A percentile compares a stretch with the other conserved stretches of the same genome.
These are phyloP conservation scores for Naganishia vishniacii DNA, from an alignment of 768 basidiomycete genomes.

Conservation along the genomic window DNA sequence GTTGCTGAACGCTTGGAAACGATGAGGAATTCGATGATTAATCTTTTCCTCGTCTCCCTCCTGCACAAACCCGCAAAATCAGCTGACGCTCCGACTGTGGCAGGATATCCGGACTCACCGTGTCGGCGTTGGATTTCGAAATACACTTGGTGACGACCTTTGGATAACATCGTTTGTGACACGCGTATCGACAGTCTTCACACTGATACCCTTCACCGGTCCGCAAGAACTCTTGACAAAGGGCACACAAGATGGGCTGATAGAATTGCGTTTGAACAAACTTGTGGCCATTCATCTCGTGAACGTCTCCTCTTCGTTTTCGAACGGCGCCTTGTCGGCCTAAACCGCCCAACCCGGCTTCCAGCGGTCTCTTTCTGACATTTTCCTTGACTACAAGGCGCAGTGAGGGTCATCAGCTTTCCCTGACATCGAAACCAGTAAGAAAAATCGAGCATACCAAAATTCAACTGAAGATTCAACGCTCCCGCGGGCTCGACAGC, in stretches of 20 bases:
- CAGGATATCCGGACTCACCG: slow-evolving; percentile 61
- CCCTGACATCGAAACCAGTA: too few species aligned
- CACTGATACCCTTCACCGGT: slow-evolving; percentile 98
- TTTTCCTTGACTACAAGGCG: slow-evolving; percentile 84
- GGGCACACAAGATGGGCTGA: slow-evolving; percentile 95
- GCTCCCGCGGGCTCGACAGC: slow-evolving; percentile 96
- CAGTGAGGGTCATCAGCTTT: not conserved
- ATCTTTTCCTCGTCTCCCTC: slow-evolving; percentile 97
- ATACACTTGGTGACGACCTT: slow-evolving; percentile 99
- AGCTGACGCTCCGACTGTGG: not conserved
- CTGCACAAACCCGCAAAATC: slow-evolving; percentile 50
- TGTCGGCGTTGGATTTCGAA: slow-evolving; percentile 84
- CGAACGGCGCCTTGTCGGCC: slow-evolving; percentile 97
- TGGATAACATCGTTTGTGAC: slow-evolving; percentile 98
- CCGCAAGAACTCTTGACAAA: slow-evolving; percentile 94
- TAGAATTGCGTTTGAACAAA: slow-evolving; percentile 97
- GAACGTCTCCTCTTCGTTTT: slow-evolving; percentile 95
- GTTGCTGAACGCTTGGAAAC: slow-evolving; percentile 94
- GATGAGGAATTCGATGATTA: slow-evolving; percentile 97
- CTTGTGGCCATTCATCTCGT: slow-evolving; percentile 99
- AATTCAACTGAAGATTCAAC: slow-evolving; percentile 77
- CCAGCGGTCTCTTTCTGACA: slow-evolving; percentile 79
- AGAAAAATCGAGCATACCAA: slow-evolving; percentile 62
- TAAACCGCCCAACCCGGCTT: slow-evolving; percentile 72
- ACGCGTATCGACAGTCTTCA: slow-evolving; percentile 97